A percentile compares a stretch with the other conserved stretches of the same genome.
Conservation (phyloP, 176 grass and related monocot species). For the Triticum timopheevii region DNA sequence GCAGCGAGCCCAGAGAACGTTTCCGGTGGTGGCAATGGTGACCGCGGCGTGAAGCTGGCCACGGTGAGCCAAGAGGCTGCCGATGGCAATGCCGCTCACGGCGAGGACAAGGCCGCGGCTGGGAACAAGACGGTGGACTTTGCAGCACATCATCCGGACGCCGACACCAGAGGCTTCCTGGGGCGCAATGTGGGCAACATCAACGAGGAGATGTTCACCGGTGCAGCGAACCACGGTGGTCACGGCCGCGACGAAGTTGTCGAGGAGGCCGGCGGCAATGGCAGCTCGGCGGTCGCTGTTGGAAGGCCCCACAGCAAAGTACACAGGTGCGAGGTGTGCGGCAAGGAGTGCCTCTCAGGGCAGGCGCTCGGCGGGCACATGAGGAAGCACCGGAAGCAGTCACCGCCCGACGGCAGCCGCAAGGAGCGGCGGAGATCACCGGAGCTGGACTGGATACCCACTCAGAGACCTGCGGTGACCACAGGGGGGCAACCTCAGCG, state of each 20-base stretch:
- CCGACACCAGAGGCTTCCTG: neutral
- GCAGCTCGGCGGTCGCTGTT: neutral
- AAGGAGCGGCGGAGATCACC: neutral
- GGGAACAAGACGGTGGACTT: neutral
- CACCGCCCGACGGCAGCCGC: neutral
- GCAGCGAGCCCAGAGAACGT: neutral
- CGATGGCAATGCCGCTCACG: neutral
- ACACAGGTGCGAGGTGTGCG: slow-evolving; percentile 45
- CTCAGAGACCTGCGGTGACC: neutral
- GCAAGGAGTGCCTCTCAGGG: slow-evolving; percentile 9
- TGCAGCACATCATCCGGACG: neutral
- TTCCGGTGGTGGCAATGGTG: neutral
- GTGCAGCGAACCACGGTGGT: neutral
- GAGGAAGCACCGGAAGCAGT: slow-evolving; percentile 40
- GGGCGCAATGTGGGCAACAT: neutral
- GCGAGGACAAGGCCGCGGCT: neutral
- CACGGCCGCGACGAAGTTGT: neutral
- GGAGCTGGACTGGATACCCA: neutral
- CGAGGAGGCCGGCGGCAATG: neutral
- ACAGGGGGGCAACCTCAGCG: neutral
- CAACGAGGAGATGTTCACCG: neutral
- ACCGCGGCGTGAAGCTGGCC: neutral
- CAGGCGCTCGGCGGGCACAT: slow-evolving; percentile 50
- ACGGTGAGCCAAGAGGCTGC: neutral
- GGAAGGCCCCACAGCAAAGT: neutral